Evolutionary conservation across 2,329 filamentous ascomycete species (phyloP).

Genomic region (Ophiocordyceps unilateralis): DNA sequence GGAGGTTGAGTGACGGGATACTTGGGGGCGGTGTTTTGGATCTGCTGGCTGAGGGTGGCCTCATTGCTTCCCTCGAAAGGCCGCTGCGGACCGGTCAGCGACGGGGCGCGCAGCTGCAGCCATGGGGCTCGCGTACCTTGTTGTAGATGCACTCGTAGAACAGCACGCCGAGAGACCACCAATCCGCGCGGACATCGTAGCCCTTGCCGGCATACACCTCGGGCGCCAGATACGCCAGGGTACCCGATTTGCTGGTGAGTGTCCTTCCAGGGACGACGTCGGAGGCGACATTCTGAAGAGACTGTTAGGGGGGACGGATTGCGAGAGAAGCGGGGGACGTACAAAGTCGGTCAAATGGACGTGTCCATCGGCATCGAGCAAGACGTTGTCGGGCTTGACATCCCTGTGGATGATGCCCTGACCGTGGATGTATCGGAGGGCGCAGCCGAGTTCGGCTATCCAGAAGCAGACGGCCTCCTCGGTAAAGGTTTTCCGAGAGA

Average conservation of each 20-base stretch:
- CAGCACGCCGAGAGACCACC: slow-evolving; percentile 97
- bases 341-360: slow-evolving; percentile 97
- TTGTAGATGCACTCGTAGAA: slow-evolving; percentile 99
- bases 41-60: slow-evolving; percentile 60
- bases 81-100: slow-evolving; percentile 35
- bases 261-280: slow-evolving; percentile 71
- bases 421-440: slow-evolving; percentile 68
- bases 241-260: slow-evolving; percentile 90
- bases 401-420: slow-evolving; percentile 85
- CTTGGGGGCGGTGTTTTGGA: slow-evolving; percentile 65
- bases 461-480: slow-evolving; percentile 95
- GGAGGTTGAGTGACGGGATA: slow-evolving; percentile 88
- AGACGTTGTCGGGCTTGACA: slow-evolving; percentile 81
- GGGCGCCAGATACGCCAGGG: slow-evolving; percentile 83
- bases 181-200: slow-evolving; percentile 82
- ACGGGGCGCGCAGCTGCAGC: background rate
- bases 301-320: slow-evolving; percentile 6
- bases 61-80: slow-evolving; percentile 88
- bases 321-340: slow-evolving; percentile 17
- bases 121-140: slow-evolving; percentile 43
- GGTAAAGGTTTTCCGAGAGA: slow-evolving; percentile 93
- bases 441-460: slow-evolving; percentile 89
- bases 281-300: slow-evolving; percentile 74
- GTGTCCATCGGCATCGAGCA: slow-evolving; percentile 77
- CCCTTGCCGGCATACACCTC: slow-evolving; percentile 87